Conservation (phyloP, 2,329 filamentous ascomycete genomes). For the Aspergillus persii region DNA sequence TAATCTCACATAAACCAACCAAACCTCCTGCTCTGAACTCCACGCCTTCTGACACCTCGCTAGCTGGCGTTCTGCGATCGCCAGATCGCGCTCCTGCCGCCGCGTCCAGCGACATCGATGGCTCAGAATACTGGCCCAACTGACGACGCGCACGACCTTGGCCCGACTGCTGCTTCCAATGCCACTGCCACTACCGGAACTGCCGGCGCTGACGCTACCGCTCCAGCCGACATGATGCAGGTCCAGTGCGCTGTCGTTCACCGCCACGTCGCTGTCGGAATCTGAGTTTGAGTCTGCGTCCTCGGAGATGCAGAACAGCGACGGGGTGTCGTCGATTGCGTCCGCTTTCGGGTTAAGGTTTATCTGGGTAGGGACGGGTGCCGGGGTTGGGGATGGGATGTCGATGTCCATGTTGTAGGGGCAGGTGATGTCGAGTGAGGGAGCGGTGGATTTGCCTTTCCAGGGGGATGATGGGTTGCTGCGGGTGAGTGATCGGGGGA, state of each 20-base stretch:
- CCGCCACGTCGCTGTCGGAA: slow-evolving; percentile 14
- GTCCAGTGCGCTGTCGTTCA: slow-evolving; percentile 15
- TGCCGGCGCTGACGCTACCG: not conserved
- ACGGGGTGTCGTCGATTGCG: too few relatives aligned
- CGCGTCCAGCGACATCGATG: slow-evolving; percentile 27
- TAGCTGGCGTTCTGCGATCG: slow-evolving; percentile 27
- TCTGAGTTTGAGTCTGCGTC: not conserved
- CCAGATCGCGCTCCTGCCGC: slow-evolving; percentile 29
- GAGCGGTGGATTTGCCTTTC: slow-evolving; percentile 14
- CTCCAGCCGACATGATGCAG: slow-evolving; percentile 3
- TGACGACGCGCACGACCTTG: slow-evolving; percentile 25
- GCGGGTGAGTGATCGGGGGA: slow-evolving; percentile 13
- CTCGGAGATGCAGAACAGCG: not conserved
- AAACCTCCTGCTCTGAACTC: slow-evolving; percentile 37
- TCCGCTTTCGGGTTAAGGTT: too few relatives aligned
- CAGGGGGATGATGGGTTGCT: slow-evolving; percentile 1
- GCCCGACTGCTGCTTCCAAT: slow-evolving; percentile 12
- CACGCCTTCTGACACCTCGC: slow-evolving; percentile 36
- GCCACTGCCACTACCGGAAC: slow-evolving; percentile 1
- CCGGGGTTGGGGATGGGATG: not conserved
- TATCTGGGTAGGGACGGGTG: too few relatives aligned
- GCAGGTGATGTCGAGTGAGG: not conserved
- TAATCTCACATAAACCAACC: slow-evolving; percentile 32
- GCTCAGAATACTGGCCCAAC: slow-evolving; percentile 32
- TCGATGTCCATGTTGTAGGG: slow-evolving; percentile 2